Conservation (phyloP, 2,329 filamentous ascomycete species). For the Monosporascus sp. region DNA sequence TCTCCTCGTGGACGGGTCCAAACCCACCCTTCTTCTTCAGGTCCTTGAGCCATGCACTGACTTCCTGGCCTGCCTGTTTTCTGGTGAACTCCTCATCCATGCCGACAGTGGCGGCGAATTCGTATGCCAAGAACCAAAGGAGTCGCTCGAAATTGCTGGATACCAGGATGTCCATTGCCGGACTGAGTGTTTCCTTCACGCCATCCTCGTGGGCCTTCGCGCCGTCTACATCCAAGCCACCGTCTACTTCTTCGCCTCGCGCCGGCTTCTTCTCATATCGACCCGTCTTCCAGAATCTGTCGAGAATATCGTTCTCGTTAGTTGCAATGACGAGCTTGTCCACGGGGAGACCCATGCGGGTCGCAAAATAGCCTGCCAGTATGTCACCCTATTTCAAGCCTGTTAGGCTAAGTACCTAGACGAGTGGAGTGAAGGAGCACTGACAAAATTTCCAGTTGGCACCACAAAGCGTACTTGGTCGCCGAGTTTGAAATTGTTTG, state of each 20-base stretch:
- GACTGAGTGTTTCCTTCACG: conserved; percentile 86
- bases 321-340: conserved; percentile 90
- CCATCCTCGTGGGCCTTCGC: conserved; percentile 62
- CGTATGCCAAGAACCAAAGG: conserved; percentile 85
- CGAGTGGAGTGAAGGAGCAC: too few relatives aligned
- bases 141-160: conserved; percentile 95
- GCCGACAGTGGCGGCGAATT: conserved; percentile 53
- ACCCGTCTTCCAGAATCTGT: conserved; percentile 90
- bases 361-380: conserved; percentile 87
- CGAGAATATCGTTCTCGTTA: conserved; percentile 95
- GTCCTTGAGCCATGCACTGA: conserved; percentile 70
- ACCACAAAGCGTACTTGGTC: conserved; percentile 79
- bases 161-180: conserved; percentile 96
- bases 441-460: conserved; percentile 81
- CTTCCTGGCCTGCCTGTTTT: conserved; percentile 68
- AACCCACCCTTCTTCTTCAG: conserved; percentile 82
- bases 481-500: conserved; percentile 54
- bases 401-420: conserved; percentile 27
- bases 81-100: conserved; percentile 63
- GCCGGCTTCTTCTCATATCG: conserved; percentile 80
- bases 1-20: conserved; percentile 64
- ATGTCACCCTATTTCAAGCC: conserved; percentile 57
- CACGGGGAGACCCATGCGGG: conserved; percentile 79
- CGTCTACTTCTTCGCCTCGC: conserved; percentile 50
- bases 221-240: conserved; percentile 60